These are phyloP conservation scores for Plasmodium ovale DNA, from an alignment of 169 alveolate genomes.

Conservation along the genomic window DNA sequence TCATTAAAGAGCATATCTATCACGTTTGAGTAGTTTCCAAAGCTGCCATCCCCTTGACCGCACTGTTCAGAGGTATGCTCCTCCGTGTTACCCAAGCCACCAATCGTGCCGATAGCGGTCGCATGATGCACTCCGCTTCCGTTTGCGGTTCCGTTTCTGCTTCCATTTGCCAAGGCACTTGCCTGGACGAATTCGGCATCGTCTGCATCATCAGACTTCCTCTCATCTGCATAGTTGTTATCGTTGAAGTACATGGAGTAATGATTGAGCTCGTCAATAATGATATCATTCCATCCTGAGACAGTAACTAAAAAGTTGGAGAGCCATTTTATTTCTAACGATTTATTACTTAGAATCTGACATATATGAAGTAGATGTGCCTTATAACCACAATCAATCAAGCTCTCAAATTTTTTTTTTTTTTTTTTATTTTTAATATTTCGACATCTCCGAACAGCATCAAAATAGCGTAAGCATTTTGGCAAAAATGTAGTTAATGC, in stretches of 20 bases:
- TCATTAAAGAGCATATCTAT: conserved; percentile 60
- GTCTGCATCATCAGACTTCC: conserved; percentile 23
- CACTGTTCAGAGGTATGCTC: too few relatives aligned
- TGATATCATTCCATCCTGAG: conserved; percentile 72
- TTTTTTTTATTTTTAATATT: conserved; percentile 62
- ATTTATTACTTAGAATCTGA: conserved; percentile 62
- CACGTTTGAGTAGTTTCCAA: conserved; percentile 38
- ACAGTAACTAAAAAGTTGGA: conserved; percentile 67
- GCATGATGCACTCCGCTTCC: too few relatives aligned
- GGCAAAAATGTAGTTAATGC: conserved; percentile 62
- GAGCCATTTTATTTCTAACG: conserved; percentile 64
- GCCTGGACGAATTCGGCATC: background rate
- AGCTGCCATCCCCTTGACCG: conserved; percentile 18
- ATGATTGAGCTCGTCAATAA: conserved; percentile 56
- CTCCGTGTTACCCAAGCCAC: too few relatives aligned
- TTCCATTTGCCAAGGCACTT: background rate
- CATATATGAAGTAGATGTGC: conserved; percentile 67
- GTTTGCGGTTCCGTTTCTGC: too few relatives aligned
- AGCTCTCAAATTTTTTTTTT: conserved; percentile 53
- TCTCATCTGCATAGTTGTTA: conserved; percentile 25
- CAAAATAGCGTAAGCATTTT: conserved; percentile 57
- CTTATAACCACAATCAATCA: conserved; percentile 73
- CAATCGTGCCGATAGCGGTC: too few relatives aligned
- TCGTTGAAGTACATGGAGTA: conserved; percentile 65
- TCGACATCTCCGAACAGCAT: conserved; percentile 57